A percentile compares a stretch with the other conserved stretches of the same genome.
phyloP scores from a whole-genome alignment of 108 stramenopile species.

The Discostella stelligeroides region DNA sequence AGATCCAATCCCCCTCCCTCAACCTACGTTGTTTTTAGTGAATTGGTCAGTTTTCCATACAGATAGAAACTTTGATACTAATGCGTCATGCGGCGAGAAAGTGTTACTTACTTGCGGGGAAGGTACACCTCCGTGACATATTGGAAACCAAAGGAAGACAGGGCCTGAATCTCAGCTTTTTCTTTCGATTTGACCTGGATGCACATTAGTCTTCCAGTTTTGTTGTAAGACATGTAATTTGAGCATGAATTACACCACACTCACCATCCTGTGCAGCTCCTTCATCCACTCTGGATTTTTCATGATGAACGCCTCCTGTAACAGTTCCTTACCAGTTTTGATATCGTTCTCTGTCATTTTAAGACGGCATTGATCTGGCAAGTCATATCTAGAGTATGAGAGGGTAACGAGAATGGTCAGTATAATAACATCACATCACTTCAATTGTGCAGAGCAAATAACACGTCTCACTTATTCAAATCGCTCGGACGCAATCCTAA shows the following conservation, averaged over 20 bases:
- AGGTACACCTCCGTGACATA: conserved; percentile 96
- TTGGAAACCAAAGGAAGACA: conserved; percentile 96
- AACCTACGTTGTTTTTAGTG: conserved; percentile 16
- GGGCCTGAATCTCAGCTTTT: conserved; percentile 98
- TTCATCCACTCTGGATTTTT: conserved; percentile 96
- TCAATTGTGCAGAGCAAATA: too few species aligned
- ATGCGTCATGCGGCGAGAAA: too few species aligned
- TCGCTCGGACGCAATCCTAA: conserved; percentile 94
- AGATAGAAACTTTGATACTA: background rate
- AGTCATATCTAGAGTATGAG: conserved; percentile 43
- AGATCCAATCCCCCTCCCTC: conserved; percentile 94
- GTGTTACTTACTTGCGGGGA: conserved; percentile 72
- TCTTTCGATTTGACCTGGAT: conserved; percentile 89
- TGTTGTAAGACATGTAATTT: background rate
- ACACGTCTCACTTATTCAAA: conserved; percentile 71
- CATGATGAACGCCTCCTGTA: conserved; percentile 95
- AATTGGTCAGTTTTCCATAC: background rate
- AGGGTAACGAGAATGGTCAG: background rate
- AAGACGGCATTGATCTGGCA: conserved; percentile 93
- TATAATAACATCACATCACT: conserved; percentile 21
- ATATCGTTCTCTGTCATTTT: conserved; percentile 98
- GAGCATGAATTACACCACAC: conserved; percentile 5
- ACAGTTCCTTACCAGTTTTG: conserved; percentile 93
- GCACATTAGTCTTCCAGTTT: background rate
- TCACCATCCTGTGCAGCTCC: conserved; percentile 92